These are phyloP conservation scores for Linnemannia schmuckeri DNA, from an alignment of 192 early-diverging fungal genomes.

Conservation along the genomic window DNA sequence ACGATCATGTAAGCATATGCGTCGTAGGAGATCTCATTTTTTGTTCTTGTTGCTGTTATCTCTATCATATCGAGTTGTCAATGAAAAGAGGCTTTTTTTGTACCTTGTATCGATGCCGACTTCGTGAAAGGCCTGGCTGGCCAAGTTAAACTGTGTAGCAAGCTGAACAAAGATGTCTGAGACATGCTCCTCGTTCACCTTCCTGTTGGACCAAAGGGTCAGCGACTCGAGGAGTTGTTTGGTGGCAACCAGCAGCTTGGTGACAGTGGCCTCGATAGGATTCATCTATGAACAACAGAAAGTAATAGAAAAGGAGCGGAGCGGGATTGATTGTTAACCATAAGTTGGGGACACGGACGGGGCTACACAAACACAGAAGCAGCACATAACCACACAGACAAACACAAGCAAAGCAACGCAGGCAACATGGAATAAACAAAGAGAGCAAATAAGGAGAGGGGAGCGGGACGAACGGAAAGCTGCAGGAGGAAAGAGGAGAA, in stretches of 20 bases:
- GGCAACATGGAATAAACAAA: not conserved
- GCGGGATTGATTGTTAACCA: not conserved
- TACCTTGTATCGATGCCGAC: constrained; percentile 57
- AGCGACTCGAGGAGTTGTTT: constrained; percentile 63
- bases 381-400: not conserved
- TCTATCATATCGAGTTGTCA: not conserved
- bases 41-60: not conserved
- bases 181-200: constrained; percentile 58
- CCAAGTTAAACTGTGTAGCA: constrained; percentile 59
- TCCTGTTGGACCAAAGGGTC: constrained; percentile 59
- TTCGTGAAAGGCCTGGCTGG: constrained; percentile 52
- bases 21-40: not conserved
- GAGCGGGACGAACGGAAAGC: not conserved
- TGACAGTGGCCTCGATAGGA: constrained; percentile 63
- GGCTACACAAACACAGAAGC: not conserved
- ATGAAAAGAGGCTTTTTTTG: not conserved
- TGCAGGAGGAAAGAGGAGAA: not conserved
- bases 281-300: constrained; percentile 42
- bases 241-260: constrained; percentile 61
- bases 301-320: too few species aligned
- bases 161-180: constrained; percentile 62
- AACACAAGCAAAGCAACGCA: not conserved
- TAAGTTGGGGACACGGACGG: not conserved
- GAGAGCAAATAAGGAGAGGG: not conserved
- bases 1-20: not conserved